phyloP scores from a whole-genome alignment of 495 filamentous ascomycete genomes.

The Beverwykella pulmonaria region DNA sequence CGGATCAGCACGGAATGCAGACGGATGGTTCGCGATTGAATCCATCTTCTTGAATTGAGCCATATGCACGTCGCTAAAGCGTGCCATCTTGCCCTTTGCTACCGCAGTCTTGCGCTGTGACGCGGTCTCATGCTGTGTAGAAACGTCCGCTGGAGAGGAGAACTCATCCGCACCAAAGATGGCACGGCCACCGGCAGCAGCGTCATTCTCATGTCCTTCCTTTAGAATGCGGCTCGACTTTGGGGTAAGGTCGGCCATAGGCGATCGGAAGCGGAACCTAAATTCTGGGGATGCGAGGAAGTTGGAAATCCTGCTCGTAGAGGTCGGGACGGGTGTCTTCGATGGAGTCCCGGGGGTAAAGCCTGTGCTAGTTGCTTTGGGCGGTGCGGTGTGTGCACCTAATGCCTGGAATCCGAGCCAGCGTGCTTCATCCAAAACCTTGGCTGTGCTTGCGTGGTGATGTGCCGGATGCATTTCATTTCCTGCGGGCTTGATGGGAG shows the following conservation, averaged over 20 bases:
- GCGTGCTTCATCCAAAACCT: slow-evolving; percentile 46
- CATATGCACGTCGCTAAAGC: slow-evolving; percentile 83
- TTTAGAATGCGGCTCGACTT: slow-evolving; percentile 79
- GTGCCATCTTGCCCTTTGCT: slow-evolving; percentile 72
- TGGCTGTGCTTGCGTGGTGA: slow-evolving; percentile 45
- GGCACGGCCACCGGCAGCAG: slow-evolving; percentile 46
- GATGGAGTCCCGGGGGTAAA: slow-evolving; percentile 42
- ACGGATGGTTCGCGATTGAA: slow-evolving; percentile 83
- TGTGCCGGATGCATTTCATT: slow-evolving; percentile 47
- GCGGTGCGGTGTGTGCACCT: slow-evolving; percentile 45
- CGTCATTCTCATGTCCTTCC: slow-evolving; percentile 53
- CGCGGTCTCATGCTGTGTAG: too few species aligned
- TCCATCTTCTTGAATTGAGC: slow-evolving; percentile 95
- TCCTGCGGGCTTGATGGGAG: slow-evolving; percentile 41
- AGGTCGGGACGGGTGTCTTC: slow-evolving; percentile 22
- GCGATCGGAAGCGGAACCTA: slow-evolving; percentile 69
- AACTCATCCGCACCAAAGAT: slow-evolving; percentile 28
- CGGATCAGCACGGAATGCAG: slow-evolving; percentile 69
- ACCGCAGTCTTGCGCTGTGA: slow-evolving; percentile 75
- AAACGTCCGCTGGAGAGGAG: slow-evolving; percentile 40
- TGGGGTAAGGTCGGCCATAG: slow-evolving; percentile 62
- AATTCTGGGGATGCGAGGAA: slow-evolving; percentile 61
- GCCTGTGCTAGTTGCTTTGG: slow-evolving; percentile 36
- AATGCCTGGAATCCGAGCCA: slow-evolving; percentile 44
- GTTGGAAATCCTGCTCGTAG: slow-evolving; percentile 21